phyloP scores from a whole-genome alignment of 129 eudicot genomes.

The Chrysanthemum makinoi region DNA sequence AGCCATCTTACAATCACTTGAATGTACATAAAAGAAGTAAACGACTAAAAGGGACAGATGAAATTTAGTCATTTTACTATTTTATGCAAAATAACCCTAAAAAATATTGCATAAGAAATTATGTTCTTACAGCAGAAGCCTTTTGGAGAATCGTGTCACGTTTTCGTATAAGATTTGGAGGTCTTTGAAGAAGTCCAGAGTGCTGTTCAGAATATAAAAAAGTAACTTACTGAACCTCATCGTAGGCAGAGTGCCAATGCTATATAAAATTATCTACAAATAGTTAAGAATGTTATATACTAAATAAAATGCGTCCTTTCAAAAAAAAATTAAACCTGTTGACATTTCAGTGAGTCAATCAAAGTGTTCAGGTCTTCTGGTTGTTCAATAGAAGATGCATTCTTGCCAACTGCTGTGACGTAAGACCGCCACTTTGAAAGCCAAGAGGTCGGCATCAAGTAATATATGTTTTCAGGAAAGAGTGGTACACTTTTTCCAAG shows the following conservation, averaged over 20 bases:
- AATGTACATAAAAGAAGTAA: neutral
- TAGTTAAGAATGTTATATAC: neutral
- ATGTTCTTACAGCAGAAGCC: conserved; percentile 55
- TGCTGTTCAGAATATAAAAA: conserved; percentile 48
- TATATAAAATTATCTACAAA: conserved; percentile 9
- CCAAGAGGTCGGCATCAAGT: conserved; percentile 87
- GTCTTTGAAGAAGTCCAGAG: conserved; percentile 72
- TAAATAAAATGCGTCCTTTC: neutral
- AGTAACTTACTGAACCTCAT: neutral
- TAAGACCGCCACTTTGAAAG: conserved; percentile 80
- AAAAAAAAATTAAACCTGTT: conserved; percentile 46
- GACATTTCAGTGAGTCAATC: conserved; percentile 60
- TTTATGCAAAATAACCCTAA: neutral
- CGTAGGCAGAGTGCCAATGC: neutral
- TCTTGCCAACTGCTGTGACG: conserved; percentile 70
- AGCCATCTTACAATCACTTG: too few species aligned
- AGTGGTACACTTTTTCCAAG: conserved; percentile 59
- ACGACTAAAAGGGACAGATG: neutral
- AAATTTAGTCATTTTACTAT: too few species aligned
- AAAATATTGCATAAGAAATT: neutral
- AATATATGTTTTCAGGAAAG: conserved; percentile 44
- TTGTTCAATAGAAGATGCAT: conserved; percentile 49
- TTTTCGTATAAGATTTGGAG: conserved; percentile 68
- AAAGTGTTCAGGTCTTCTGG: conserved; percentile 49
- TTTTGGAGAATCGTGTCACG: conserved; percentile 78